Evolutionary conservation across 2,329 filamentous ascomycete species (phyloP), one percentile per base, ranked within the genome.

Genomic region (Aureobasidium mangrovei): DNA sequence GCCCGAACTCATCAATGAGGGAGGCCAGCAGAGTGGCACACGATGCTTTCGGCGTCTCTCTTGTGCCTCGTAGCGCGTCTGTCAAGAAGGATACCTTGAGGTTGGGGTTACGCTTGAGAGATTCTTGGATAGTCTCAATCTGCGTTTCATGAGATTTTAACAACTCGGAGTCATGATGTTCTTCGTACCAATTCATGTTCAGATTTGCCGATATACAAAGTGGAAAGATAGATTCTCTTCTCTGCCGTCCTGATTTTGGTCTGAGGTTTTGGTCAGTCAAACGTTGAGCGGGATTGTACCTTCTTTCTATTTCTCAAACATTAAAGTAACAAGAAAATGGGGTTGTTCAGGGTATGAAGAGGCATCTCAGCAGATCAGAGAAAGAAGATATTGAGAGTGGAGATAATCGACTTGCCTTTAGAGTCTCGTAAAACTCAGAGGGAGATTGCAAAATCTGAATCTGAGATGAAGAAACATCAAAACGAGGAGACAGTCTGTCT

Each of bases 131-230:
- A 0, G 85, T 88, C 18, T 82, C 77, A 56, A 97, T 88, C 83
- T 85, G 54, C 27, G 39, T n/a, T n/a, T 39, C 8, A n/a, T 7
- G 26, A 27, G 28, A 52, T 31, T 26, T 10, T 32, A 10, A 2
- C 7, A 27, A 18, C 10, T 24, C 12, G 44, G 44, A 7, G 24
- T 29, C 10, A 33, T 12, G 12, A 8, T 10, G 27, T 6, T 18
- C 18, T 8, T 55, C 74, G 52, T 73, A 84, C 82, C 64, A 98
- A 77, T 62, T 97, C 93, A 70, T 85, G 79, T 70, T 98, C 93
- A 1, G 86, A 86, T 69, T 91, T 95, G 59, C 93, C 93, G 67
- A 98, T 93, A 68, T 98, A 98, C 51, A 98, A 74, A 0, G 93
- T 98, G n/a, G 91, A 95, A 47, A 98, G 74, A 67, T 94, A 98